Evolutionary conservation across 768 basidiomycete species (phyloP).

Genomic region (Mycena vitilis): DNA sequence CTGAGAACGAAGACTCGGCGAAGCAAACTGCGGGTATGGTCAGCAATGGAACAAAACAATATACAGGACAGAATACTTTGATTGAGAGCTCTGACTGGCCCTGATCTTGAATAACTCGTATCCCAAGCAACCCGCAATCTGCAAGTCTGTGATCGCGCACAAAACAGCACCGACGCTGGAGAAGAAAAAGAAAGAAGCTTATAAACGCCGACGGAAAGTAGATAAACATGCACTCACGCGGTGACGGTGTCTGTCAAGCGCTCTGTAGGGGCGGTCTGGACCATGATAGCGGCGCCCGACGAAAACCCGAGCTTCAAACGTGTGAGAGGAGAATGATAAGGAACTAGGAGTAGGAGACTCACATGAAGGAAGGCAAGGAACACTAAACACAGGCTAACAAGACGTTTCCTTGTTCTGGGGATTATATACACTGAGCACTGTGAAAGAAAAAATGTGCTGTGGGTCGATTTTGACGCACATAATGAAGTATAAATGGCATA

Average conservation of each 20-base stretch:
- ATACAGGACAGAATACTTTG: background rate
- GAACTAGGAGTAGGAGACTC: background rate
- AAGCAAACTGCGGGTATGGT: slow-evolving; percentile 13
- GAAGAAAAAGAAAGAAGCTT: background rate
- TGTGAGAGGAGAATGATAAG: background rate
- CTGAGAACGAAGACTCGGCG: slow-evolving; percentile 28
- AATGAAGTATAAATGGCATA: slow-evolving; percentile 33
- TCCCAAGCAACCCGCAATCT: slow-evolving; percentile 27
- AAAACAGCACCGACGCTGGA: slow-evolving; percentile 25
- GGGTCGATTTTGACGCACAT: slow-evolving; percentile 8
- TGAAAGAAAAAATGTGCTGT: background rate
- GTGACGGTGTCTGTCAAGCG: slow-evolving; percentile 12
- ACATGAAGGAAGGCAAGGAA: slow-evolving; percentile 26
- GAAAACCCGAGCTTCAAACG: slow-evolving; percentile 20
- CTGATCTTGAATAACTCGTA: slow-evolving; percentile 28
- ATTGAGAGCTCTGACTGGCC: background rate
- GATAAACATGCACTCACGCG: slow-evolving; percentile 7
- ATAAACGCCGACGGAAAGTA: background rate
- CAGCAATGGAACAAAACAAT: background rate
- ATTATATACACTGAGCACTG: background rate
- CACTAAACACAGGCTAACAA: slow-evolving; percentile 19
- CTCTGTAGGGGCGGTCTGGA: slow-evolving; percentile 3
- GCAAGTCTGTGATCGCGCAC: slow-evolving; percentile 28
- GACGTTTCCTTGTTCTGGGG: slow-evolving; percentile 24
- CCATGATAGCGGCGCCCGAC: slow-evolving; percentile 17